Conservation (phyloP, 176 grass and related monocot species). For the Microstegium vimineum region DNA sequence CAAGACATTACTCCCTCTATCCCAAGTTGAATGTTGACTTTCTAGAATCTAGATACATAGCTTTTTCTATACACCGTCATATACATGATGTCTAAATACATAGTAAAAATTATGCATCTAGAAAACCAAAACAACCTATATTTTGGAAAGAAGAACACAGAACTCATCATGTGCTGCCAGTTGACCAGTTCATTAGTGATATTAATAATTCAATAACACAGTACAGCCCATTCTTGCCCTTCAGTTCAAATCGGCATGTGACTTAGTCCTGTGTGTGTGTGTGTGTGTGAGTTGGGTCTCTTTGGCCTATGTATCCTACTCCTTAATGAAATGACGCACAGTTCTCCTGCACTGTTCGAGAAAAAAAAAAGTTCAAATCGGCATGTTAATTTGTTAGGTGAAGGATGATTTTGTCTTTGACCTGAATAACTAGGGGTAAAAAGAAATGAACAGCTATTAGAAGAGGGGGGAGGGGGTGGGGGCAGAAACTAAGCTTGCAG, state of each 20-base stretch:
- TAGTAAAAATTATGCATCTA: not conserved
- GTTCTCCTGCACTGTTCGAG: too few relatives aligned
- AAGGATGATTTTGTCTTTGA: not conserved
- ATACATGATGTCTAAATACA: not conserved
- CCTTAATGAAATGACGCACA: too few relatives aligned
- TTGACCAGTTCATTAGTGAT: not conserved
- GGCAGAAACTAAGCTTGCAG: not conserved
- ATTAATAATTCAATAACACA: not conserved
- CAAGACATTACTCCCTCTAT: not conserved
- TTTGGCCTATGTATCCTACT: too few relatives aligned
- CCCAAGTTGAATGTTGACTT: not conserved
- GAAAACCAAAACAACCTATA: not conserved
- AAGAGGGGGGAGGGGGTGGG: not conserved
- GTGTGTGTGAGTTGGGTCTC: too few relatives aligned
- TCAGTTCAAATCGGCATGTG: slow-evolving; percentile 18
- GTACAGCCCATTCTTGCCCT: not conserved
- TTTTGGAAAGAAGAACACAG: not conserved
- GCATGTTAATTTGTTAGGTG: not conserved
- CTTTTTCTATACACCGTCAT: not conserved
- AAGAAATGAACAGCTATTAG: not conserved
- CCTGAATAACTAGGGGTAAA: not conserved
- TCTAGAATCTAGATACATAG: not conserved
- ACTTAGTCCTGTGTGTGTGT: too few relatives aligned
- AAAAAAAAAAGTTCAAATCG: too few relatives aligned
- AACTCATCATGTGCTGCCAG: not conserved